Evolutionary conservation across 139 green algal species (phyloP), one percentile per base, ranked within the genome.

Genomic region (Asterochloris sp.): DNA sequence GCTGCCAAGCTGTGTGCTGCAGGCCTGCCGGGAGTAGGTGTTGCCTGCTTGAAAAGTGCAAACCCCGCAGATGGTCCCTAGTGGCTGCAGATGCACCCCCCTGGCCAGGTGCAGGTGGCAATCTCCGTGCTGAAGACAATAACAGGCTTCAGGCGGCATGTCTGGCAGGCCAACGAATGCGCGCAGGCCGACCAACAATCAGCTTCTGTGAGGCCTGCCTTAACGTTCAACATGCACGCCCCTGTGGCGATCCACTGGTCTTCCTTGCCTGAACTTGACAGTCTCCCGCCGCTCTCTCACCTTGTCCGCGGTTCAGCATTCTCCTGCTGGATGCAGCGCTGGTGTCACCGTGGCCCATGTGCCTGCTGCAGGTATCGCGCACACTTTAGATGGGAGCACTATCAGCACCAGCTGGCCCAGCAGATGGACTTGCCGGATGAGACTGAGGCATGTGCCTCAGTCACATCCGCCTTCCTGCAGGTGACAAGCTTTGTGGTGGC

Each of bases 401-500:
- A 97, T 80, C 83, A 82, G 11, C 87, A 89, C 38, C 78, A 93
- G 12, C 69, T 81, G 27, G 83, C 82, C n/a, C 73, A 78, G 21
- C 78, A 73, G 23, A 60, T 76, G 11, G 87, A 88, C 28, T 67
- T 97, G 78, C 91, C 92, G 0, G 86, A 83, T 14, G 92, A 95
- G 78, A 98, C 96, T 0, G 92, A 97, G 64, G 94, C 95, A 0
- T 98, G 96, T 83, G 92, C 96, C 8, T 95, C 87, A n/a, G 96
- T 98, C 0, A 98, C 95, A 9, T 91, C 94, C 21, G 95, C 95
- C 0, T 98, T 98, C 78, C 86, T 98, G 24, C 94, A 98, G 88
- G 90, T 91, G 17, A 29, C 24, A n/a, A 74, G 15, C 23, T 71
- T 60, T 0, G 10, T 12, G 21, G 13, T 64, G 21, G 11, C 13